Evolutionary conservation across 768 basidiomycete genomes (phyloP).

Genomic region (Leccinum incarnatum): DNA sequence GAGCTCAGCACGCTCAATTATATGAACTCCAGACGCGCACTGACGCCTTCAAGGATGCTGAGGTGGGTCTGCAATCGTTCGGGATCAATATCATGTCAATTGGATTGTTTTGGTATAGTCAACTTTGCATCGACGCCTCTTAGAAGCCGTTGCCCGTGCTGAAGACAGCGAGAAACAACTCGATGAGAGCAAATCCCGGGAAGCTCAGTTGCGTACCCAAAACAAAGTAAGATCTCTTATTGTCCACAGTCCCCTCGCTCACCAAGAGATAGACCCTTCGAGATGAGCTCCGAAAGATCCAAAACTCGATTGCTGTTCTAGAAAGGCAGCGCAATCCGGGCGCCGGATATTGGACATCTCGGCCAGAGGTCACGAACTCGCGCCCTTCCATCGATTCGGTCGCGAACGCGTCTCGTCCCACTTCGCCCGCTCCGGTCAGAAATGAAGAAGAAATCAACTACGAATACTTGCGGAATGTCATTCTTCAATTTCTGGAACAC

Average conservation of each 20-base stretch:
- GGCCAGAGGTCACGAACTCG: conserved; percentile 33
- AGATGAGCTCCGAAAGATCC: conserved; percentile 94
- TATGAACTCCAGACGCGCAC: conserved; percentile 53
- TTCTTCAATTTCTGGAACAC: conserved; percentile 96
- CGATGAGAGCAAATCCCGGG: conserved; percentile 70
- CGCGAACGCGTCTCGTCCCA: conserved; percentile 38
- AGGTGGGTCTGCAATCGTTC: conserved; percentile 46
- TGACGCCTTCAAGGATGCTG: conserved; percentile 50
- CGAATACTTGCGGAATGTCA: conserved; percentile 94
- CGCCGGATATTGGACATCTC: conserved; percentile 84
- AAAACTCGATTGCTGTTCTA: conserved; percentile 85
- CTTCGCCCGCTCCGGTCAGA: conserved; percentile 33
- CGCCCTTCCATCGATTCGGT: conserved; percentile 42
- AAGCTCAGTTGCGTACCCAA: conserved; percentile 64
- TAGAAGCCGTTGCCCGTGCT: conserved; percentile 49
- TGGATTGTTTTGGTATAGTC: conserved; percentile 34
- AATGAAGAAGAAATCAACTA: conserved; percentile 92
- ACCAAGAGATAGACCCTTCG: conserved; percentile 65
- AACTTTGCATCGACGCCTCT: conserved; percentile 41
- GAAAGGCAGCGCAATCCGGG: conserved; percentile 92
- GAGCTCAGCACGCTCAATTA: conserved; percentile 48
- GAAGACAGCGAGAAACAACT: conserved; percentile 59
- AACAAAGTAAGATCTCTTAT: conserved; percentile 64
- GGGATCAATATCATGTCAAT: conserved; percentile 1
- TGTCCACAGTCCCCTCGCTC: conserved; percentile 3